phyloP scores from a whole-genome alignment of 2,329 filamentous ascomycete genomes.

The Xylariaceae sp. region DNA sequence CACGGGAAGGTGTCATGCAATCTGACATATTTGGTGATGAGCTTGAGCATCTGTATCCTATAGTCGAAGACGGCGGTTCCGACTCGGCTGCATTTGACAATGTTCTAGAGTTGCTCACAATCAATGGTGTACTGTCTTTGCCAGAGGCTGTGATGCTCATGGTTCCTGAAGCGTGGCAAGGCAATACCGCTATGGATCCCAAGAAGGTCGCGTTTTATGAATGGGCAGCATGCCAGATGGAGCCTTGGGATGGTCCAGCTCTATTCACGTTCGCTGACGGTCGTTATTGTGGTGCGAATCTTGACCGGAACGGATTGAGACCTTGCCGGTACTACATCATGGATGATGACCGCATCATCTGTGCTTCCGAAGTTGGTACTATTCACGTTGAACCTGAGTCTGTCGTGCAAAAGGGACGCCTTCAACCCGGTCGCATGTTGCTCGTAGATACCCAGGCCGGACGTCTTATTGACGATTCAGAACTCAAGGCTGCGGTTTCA shows the following conservation, averaged over 20 bases:
- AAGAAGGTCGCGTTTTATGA: slow-evolving; percentile 98
- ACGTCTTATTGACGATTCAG: slow-evolving; percentile 91
- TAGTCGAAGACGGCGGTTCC: slow-evolving; percentile 95
- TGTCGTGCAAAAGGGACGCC: slow-evolving; percentile 88
- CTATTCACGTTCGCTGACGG: slow-evolving; percentile 97
- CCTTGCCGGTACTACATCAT: slow-evolving; percentile 97
- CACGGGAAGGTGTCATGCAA: slow-evolving; percentile 91
- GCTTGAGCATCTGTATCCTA: slow-evolving; percentile 87
- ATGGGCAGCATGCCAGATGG: slow-evolving; percentile 98
- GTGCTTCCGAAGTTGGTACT: slow-evolving; percentile 94
- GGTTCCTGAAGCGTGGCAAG: slow-evolving; percentile 98
- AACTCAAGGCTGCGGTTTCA: slow-evolving; percentile 89
- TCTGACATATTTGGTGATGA: slow-evolving; percentile 93
- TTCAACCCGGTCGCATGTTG: slow-evolving; percentile 95
- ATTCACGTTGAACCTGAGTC: slow-evolving; percentile 90
- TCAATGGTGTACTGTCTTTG: slow-evolving; percentile 93
- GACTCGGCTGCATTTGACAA: slow-evolving; percentile 98
- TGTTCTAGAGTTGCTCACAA: slow-evolving; percentile 89
- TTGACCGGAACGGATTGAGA: slow-evolving; percentile 93
- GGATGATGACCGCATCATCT: slow-evolving; percentile 96
- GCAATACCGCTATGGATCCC: slow-evolving; percentile 88
- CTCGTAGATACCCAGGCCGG: slow-evolving; percentile 89
- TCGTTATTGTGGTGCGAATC: slow-evolving; percentile 94
- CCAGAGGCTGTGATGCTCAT: slow-evolving; percentile 98
- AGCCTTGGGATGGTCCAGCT: slow-evolving; percentile 96